These are phyloP conservation scores for Gossypium schwendimanii DNA, from an alignment of 441 rosid genomes.

Conservation along the genomic window DNA sequence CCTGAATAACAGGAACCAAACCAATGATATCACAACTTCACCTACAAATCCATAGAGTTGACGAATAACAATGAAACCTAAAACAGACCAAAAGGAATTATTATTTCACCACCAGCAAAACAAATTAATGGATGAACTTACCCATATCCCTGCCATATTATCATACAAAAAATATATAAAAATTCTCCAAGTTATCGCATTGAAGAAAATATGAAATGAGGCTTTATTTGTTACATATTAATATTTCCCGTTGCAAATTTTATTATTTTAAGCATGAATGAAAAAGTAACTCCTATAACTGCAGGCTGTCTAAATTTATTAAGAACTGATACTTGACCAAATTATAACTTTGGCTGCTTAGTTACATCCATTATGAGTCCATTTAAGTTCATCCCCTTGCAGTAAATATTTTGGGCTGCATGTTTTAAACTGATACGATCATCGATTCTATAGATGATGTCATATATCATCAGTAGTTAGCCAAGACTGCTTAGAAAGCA, in stretches of 20 bases:
- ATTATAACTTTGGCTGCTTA: neutral
- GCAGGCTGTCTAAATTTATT: neutral
- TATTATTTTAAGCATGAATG: neutral
- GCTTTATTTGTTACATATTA: neutral
- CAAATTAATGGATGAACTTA: neutral
- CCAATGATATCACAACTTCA: slow-evolving; percentile 1
- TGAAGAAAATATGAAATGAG: neutral
- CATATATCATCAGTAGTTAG: neutral
- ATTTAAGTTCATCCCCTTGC: neutral
- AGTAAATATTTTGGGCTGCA: neutral
- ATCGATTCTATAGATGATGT: neutral
- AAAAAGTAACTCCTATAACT: neutral
- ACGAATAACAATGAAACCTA: neutral
- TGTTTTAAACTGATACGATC: neutral
- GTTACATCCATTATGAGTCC: neutral
- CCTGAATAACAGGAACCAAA: slow-evolving; percentile 32
- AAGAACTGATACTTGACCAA: neutral
- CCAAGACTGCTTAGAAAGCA: neutral
- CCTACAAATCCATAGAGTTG: neutral
- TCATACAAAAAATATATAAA: neutral
- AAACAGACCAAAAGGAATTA: neutral
- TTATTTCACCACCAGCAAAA: neutral
- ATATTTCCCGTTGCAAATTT: neutral
- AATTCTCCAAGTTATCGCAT: neutral
- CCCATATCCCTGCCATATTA: neutral